Evolutionary conservation across 345 rosid species (phyloP).

Genomic region (Arabidopsis thaliana): DNA sequence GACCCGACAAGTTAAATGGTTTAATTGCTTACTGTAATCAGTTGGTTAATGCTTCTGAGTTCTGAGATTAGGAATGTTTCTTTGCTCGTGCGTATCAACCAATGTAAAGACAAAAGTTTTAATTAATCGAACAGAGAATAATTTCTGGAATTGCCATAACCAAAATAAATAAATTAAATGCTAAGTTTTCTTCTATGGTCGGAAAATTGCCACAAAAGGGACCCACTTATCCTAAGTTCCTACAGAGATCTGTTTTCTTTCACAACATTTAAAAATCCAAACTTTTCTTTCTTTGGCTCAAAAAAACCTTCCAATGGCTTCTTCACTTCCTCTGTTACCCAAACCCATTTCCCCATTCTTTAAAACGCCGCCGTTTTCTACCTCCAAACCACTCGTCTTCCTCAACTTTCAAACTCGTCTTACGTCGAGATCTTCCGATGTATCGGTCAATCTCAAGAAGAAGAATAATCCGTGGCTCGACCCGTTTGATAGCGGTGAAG

Average conservation of each 20-base stretch:
- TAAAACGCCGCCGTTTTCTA: slow-evolving; percentile 52
- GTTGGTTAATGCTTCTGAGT: slow-evolving; percentile 22
- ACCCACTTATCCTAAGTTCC: slow-evolving; percentile 73
- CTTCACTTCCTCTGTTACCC: slow-evolving; percentile 59
- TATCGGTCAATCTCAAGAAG: slow-evolving; percentile 58
- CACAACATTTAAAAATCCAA: slow-evolving; percentile 31
- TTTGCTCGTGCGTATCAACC: slow-evolving; percentile 27
- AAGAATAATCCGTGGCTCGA: slow-evolving; percentile 86
- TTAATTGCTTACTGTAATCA: slow-evolving; percentile 25
- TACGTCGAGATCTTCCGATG: slow-evolving; percentile 37
- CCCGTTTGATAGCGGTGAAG: slow-evolving; percentile 79
- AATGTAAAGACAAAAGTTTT: slow-evolving; percentile 27
- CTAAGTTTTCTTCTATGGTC: slow-evolving; percentile 31
- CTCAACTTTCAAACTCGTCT: slow-evolving; percentile 46
- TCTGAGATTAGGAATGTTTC: slow-evolving; percentile 40
- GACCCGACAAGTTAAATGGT: slow-evolving; percentile 18
- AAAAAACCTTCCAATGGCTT: slow-evolving; percentile 55
- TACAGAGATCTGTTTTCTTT: slow-evolving; percentile 51
- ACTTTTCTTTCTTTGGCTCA: slow-evolving; percentile 27
- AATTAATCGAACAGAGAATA: slow-evolving; percentile 1
- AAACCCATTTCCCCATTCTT: slow-evolving; percentile 59
- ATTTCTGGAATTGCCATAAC: neutral
- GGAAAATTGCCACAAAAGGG: slow-evolving; percentile 42
- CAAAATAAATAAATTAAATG: neutral
- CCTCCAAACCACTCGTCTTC: slow-evolving; percentile 49